Conservation (phyloP, 2,329 filamentous ascomycete genomes). For the Cercospora janseana region DNA sequence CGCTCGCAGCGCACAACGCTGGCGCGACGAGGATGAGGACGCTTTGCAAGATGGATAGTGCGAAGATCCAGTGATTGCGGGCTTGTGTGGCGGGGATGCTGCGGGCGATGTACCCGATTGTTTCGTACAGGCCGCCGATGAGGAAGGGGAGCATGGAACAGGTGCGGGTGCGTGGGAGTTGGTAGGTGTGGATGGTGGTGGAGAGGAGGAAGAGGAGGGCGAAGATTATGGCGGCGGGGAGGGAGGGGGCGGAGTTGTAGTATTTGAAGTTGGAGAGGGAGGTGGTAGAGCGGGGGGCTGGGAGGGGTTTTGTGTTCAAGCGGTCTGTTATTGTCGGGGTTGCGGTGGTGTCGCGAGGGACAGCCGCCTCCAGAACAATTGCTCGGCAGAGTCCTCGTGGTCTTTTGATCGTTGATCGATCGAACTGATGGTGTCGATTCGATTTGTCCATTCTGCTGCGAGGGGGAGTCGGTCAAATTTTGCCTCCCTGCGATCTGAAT, state of each 20-base stretch:
- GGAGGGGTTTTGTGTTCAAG: neutral
- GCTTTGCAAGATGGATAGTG: constrained; percentile 45
- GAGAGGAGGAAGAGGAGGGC: constrained; percentile 32
- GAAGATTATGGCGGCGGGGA: constrained; percentile 32
- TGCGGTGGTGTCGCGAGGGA: neutral
- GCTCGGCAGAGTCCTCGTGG: too few relatives aligned
- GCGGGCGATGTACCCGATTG: constrained; percentile 54
- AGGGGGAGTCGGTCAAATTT: too few relatives aligned
- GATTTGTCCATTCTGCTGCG: too few relatives aligned
- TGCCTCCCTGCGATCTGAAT: too few relatives aligned
- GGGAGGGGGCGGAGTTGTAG: constrained; percentile 17
- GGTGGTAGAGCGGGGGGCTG: too few relatives aligned
- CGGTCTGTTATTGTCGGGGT: neutral
- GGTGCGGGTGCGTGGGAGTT: constrained; percentile 42
- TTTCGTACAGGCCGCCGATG: constrained; percentile 53
- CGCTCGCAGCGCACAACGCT: constrained; percentile 50
- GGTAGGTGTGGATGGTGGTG: constrained; percentile 40
- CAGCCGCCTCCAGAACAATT: too few relatives aligned
- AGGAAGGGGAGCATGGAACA: constrained; percentile 55
- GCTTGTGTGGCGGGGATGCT: constrained; percentile 42
- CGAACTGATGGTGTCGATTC: too few relatives aligned
- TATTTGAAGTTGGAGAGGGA: constrained; percentile 16
- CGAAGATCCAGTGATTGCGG: constrained; percentile 43
- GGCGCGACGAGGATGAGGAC: constrained; percentile 51
- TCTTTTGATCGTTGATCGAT: too few relatives aligned